Evolutionary conservation across 257 asterid species (phyloP).

Genomic region (Solanum clarkiae): DNA sequence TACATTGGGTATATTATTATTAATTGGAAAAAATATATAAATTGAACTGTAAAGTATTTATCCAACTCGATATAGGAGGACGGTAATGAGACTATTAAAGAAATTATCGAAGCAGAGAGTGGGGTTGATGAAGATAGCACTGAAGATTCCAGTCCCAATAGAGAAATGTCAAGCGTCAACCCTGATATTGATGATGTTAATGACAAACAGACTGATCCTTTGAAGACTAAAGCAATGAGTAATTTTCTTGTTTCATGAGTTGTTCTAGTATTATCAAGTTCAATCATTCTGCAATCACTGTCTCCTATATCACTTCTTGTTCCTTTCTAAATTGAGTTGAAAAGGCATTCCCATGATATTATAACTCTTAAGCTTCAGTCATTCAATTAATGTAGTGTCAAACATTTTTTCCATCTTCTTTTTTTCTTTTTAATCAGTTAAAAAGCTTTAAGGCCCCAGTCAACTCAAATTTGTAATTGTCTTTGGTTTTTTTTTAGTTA

Average conservation of each 20-base stretch:
- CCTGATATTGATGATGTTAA: slow-evolving; percentile 69
- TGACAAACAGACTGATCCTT: slow-evolving; percentile 59
- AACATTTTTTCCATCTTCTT: neutral
- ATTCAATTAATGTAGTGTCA: neutral
- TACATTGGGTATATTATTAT: neutral
- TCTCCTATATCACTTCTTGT: neutral
- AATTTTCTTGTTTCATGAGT: slow-evolving; percentile 14
- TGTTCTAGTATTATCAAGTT: neutral
- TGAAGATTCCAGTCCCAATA: slow-evolving; percentile 3
- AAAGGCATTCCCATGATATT: neutral
- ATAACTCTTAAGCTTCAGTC: neutral
- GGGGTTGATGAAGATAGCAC: slow-evolving; percentile 6
- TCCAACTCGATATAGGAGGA: slow-evolving; percentile 4
- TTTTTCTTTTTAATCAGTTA: neutral
- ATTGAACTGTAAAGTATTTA: too few species aligned
- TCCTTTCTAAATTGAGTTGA: neutral
- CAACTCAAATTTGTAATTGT: neutral
- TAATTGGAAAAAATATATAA: neutral
- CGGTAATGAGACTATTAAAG: slow-evolving; percentile 20
- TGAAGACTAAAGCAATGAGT: slow-evolving; percentile 65
- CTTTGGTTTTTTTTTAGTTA: neutral
- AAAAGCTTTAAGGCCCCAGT: neutral
- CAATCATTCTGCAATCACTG: neutral
- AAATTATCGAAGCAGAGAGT: slow-evolving; percentile 23
- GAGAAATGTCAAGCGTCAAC: slow-evolving; percentile 16